Evolutionary conservation across 2,329 filamentous ascomycete genomes (phyloP).

Genomic region (Pseudogymnoascus sp.): DNA sequence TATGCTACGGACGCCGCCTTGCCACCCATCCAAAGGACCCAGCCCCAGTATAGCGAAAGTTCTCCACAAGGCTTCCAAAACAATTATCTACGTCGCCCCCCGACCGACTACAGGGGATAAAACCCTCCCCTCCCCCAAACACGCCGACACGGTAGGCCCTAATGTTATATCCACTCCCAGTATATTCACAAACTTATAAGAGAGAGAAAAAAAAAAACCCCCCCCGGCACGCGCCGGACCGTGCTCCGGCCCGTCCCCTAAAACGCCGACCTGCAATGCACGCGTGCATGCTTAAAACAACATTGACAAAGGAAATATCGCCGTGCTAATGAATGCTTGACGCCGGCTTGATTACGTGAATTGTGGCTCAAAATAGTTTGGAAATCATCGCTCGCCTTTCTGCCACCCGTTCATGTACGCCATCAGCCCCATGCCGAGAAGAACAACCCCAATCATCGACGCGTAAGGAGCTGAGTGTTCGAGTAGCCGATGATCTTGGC

Average conservation of each 20-base stretch:
- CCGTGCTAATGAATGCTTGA: conserved; percentile 3
- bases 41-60: conserved; percentile 5
- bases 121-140: background rate
- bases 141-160: background rate
- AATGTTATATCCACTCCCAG: conserved; percentile 5
- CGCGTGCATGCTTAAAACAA: conserved; percentile 6
- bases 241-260: conserved; percentile 4
- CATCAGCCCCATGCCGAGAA: conserved; percentile 77
- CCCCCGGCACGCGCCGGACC: background rate
- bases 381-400: conserved; percentile 23
- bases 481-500: conserved; percentile 36
- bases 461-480: conserved; percentile 63
- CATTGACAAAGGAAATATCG: background rate
- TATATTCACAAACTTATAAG: background rate
- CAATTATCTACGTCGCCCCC: background rate
- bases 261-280: conserved; percentile 5
- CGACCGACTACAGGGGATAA: background rate
- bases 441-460: conserved; percentile 73
- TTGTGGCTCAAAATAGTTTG: background rate
- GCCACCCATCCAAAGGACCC: background rate
- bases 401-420: conserved; percentile 82
- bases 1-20: background rate
- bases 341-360: conserved; percentile 2
- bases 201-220: background rate
- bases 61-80: background rate